Conservation (phyloP, 2,329 filamentous ascomycete genomes). For the Albophoma yamanashiensis region DNA sequence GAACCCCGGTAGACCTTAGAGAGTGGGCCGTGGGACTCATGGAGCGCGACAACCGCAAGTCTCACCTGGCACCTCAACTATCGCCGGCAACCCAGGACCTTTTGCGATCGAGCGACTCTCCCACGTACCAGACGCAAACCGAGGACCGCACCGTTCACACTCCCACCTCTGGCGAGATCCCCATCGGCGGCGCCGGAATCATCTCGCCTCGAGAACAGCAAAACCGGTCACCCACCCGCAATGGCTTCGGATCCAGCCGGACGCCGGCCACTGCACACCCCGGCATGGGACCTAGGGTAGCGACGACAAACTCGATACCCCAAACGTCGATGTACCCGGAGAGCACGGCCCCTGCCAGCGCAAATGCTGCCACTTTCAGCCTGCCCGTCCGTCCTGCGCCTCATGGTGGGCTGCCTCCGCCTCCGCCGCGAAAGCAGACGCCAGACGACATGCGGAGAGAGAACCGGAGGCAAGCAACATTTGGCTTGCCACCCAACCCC, state of each 20-base stretch:
- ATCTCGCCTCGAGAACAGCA: constrained; percentile 42
- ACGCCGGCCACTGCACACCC: constrained; percentile 31
- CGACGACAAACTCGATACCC: constrained; percentile 42
- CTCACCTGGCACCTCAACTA: constrained; percentile 72
- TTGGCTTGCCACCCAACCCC: constrained; percentile 35
- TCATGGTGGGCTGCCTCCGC: constrained; percentile 47
- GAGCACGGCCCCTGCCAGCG: constrained; percentile 27
- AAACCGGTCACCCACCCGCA: constrained; percentile 41
- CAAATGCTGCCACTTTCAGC: constrained; percentile 42
- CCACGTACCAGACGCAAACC: constrained; percentile 30
- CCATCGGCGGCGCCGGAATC: constrained; percentile 47
- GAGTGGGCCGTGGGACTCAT: constrained; percentile 92
- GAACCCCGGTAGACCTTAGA: constrained; percentile 86
- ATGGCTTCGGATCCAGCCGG: constrained; percentile 34
- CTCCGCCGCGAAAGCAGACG: constrained; percentile 47
- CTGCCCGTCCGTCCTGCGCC: constrained; percentile 56
- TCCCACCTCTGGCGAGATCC: constrained; percentile 63
- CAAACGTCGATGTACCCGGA: constrained; percentile 30
- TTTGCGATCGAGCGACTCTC: constrained; percentile 53
- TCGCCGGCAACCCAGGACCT: constrained; percentile 71
- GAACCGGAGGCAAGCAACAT: constrained; percentile 41
- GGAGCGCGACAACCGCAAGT: constrained; percentile 91
- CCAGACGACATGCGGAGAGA: constrained; percentile 42
- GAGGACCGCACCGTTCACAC: constrained; percentile 40
- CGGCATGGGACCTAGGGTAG: constrained; percentile 40